Evolutionary conservation across 1,284 basidiomycete species (phyloP).

Genomic region (Cryptococcus sp.): DNA sequence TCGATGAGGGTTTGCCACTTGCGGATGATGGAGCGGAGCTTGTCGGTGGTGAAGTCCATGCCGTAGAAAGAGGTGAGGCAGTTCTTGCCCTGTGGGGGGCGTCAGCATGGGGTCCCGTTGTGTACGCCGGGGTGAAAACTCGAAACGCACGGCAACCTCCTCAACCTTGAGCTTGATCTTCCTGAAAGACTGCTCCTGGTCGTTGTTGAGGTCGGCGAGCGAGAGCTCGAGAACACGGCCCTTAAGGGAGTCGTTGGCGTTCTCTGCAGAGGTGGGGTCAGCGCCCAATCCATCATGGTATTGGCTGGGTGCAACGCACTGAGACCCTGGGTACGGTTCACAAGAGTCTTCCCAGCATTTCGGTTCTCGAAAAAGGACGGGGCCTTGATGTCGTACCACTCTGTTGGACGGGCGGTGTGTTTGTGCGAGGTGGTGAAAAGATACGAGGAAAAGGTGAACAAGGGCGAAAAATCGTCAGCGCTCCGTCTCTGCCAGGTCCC

Average conservation of each 20-base stretch:
- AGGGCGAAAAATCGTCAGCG: slow-evolving; percentile 4
- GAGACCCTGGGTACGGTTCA: slow-evolving; percentile 96
- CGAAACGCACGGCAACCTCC: slow-evolving; percentile 61
- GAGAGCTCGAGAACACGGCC: slow-evolving; percentile 96
- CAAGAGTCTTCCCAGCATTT: slow-evolving; percentile 98
- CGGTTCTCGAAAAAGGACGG: slow-evolving; percentile 96
- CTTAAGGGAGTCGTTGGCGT: slow-evolving; percentile 97
- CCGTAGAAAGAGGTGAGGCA: slow-evolving; percentile 99
- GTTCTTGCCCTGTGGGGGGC: slow-evolving; percentile 83
- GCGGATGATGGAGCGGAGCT: slow-evolving; percentile 97
- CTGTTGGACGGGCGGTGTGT: slow-evolving; percentile 50
- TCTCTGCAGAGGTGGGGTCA: slow-evolving; percentile 61
- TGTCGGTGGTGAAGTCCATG: slow-evolving; percentile 99
- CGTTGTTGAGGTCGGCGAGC: slow-evolving; percentile 97
- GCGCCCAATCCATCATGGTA: background rate
- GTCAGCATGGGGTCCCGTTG: background rate
- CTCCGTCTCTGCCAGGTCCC: background rate
- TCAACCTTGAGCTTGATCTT: slow-evolving; percentile 99
- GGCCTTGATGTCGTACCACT: slow-evolving; percentile 99
- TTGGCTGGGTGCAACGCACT: slow-evolving; percentile 61
- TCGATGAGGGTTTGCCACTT: slow-evolving; percentile 99
- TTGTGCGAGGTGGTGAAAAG: background rate
- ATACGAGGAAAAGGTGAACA: background rate
- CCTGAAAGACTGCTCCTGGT: slow-evolving; percentile 99
- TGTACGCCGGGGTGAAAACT: too few species aligned